These are phyloP conservation scores for Harringtonia aguacate DNA, from an alignment of 2,329 filamentous ascomycete species.

Conservation along the genomic window DNA sequence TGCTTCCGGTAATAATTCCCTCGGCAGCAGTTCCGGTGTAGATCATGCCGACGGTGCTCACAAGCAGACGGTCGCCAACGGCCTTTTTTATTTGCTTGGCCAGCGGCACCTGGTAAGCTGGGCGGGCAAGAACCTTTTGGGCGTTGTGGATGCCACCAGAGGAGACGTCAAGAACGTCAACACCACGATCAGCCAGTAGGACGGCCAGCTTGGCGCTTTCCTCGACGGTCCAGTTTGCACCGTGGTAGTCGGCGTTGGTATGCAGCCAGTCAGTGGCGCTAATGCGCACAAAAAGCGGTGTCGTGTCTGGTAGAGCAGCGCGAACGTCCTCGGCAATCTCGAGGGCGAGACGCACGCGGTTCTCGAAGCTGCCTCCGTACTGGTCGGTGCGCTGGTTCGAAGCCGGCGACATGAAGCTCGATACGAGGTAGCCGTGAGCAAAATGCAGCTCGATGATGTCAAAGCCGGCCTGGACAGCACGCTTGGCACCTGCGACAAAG, in stretches of 20 bases:
- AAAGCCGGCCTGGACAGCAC: constrained; percentile 52
- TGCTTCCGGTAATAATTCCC: constrained; percentile 28
- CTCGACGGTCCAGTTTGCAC: constrained; percentile 55
- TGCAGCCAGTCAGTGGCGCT: constrained; percentile 71
- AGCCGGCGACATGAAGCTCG: constrained; percentile 57
- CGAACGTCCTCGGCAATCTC: constrained; percentile 57
- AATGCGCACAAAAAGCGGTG: constrained; percentile 65
- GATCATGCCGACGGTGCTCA: constrained; percentile 39
- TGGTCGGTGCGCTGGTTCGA: constrained; percentile 60
- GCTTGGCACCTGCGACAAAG: constrained; percentile 41
- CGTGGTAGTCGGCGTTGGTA: constrained; percentile 36
- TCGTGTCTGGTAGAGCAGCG: constrained; percentile 40
- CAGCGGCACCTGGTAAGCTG: constrained; percentile 62
- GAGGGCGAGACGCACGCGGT: constrained; percentile 55
- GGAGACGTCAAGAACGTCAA: constrained; percentile 67
- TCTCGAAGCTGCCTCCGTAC: constrained; percentile 62
- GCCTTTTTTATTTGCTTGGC: constrained; percentile 61
- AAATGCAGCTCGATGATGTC: constrained; percentile 64
- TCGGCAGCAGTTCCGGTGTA: constrained; percentile 32
- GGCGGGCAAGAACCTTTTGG: constrained; percentile 46
- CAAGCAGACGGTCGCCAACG: constrained; percentile 46
- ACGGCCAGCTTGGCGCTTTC: constrained; percentile 54
- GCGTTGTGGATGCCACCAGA: constrained; percentile 52
- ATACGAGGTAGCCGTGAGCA: constrained; percentile 69
- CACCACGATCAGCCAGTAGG: constrained; percentile 52